Evolutionary conservation across 1,284 basidiomycete species (phyloP).

Genomic region (Peniophora sp.): DNA sequence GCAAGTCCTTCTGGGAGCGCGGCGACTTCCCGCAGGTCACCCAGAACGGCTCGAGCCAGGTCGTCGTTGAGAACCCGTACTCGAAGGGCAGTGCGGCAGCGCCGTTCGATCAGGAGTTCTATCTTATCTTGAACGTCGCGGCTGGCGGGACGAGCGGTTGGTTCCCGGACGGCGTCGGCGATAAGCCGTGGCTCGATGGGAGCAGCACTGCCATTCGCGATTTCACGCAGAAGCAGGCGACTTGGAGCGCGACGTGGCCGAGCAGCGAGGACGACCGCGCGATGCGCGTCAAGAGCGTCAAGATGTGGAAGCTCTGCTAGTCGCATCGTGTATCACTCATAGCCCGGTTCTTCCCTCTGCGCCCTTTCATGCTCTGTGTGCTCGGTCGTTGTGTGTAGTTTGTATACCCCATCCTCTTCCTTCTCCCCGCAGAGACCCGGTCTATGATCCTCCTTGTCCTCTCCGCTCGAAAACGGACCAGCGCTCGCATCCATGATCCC

Average conservation of each 20-base stretch:
- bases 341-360: too few species aligned
- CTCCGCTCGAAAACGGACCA: too few species aligned
- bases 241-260: constrained; percentile 72
- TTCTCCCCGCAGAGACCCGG: too few species aligned
- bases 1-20: constrained; percentile 30
- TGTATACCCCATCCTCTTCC: too few species aligned
- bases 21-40: constrained; percentile 26
- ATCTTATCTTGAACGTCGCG: constrained; percentile 73
- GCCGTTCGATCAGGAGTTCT: constrained; percentile 82
- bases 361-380: too few species aligned
- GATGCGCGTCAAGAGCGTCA: constrained; percentile 53
- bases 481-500: too few species aligned
- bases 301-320: constrained; percentile 49
- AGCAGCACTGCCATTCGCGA: constrained; percentile 60
- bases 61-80: constrained; percentile 36
- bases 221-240: constrained; percentile 54
- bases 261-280: constrained; percentile 49
- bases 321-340: too few species aligned
- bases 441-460: too few species aligned
- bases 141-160: constrained; percentile 83
- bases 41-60: constrained; percentile 40
- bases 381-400: too few species aligned
- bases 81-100: constrained; percentile 43
- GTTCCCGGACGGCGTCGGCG: constrained; percentile 71
- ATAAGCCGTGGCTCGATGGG: constrained; percentile 76